Base-by-base conservation (phyloP, 2,329 filamentous ascomycete genomes). In the Xylaria sp. region DNA sequence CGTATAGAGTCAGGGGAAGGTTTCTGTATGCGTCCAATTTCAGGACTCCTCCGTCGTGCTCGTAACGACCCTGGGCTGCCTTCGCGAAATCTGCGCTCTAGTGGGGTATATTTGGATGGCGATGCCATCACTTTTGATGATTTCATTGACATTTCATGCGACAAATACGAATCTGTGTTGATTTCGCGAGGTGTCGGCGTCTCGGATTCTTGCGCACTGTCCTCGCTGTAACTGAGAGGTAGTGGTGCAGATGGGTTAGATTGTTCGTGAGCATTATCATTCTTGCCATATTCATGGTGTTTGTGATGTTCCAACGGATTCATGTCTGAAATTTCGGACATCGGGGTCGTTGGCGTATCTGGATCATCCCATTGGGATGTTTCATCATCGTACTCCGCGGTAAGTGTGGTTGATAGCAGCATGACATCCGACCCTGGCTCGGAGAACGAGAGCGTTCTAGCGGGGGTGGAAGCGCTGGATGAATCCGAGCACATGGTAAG, bases 371-470 rank as follows among this genome's bases (percentile, higher is more conserved):
- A 82, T 69, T 83, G 82, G 15, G 83, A 85, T 43, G 78, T 75
- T 55, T 78, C 76, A 8, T 78, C 75, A 63, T 83, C 83, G 64
- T 82, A 81, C 43, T 83, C 81, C 65, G 81, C 78, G 45, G 80
- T 75, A 55, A 79, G 71, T 65, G 72, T 79, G 18, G 58, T 69
- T 45, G 75, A 77, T 25, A 80, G 67, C 32, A 75, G 70, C 63
- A 83, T 80, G 23, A 73, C 76, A 30, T 81, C 83, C 2, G 81
- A 80, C 69, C 86, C 85, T 0, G 82, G 84, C 59, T 83, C 84
- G 0, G 85, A 87, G 71, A 86, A 86, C 2, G 86, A 87, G 62
- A 85, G 78, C 15, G 83, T 83, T 62, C 85, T 82, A 9, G 83
- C 81, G 5, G 83, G 82, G 0, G 83, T 82, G 57, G 80, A 76